A percentile compares a stretch with the other conserved stretches of the same genome.
phyloP scores from a whole-genome alignment of 2,329 filamentous ascomycete species.

The Lomentospora prolificans region DNA sequence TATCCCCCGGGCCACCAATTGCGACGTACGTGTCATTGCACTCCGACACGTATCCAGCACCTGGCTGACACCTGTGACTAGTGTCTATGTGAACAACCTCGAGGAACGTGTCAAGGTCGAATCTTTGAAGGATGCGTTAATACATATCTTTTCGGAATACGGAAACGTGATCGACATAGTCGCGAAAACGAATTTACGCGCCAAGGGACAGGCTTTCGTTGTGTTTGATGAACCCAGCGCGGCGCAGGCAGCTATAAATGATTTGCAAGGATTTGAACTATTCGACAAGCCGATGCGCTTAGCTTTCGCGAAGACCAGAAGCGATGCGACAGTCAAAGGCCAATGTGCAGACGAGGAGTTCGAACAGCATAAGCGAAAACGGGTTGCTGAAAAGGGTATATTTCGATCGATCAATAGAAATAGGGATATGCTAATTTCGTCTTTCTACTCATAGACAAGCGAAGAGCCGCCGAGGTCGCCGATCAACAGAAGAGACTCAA shows the following conservation, averaged over 20 bases:
- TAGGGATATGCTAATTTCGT: constrained; percentile 49
- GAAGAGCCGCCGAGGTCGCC: constrained; percentile 59
- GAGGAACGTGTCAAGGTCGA: constrained; percentile 86
- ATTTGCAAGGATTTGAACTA: constrained; percentile 84
- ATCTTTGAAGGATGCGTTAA: constrained; percentile 61
- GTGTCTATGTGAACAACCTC: constrained; percentile 70
- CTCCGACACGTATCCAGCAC: constrained; percentile 44
- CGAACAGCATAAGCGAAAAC: constrained; percentile 73
- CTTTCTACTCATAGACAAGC: constrained; percentile 2
- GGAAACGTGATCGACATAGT: constrained; percentile 77
- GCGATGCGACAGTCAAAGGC: constrained; percentile 75
- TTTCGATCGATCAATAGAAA: too few relatives aligned
- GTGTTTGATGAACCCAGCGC: constrained; percentile 77
- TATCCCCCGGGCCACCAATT: constrained; percentile 37
- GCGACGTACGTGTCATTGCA: constrained; percentile 69
- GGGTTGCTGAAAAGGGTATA: constrained; percentile 82
- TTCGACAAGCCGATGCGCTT: constrained; percentile 86
- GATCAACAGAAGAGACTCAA: constrained; percentile 72
- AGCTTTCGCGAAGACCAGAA: constrained; percentile 70
- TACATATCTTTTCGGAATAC: constrained; percentile 77
- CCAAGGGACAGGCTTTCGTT: constrained; percentile 91
- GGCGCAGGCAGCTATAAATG: constrained; percentile 74
- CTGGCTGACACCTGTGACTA: constrained; percentile 30
- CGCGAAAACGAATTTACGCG: constrained; percentile 80
- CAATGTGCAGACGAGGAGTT: constrained; percentile 71